Percentiles rank a stretch among this genome's conserved stretches.
Evolutionary conservation across 2,329 filamentous ascomycete species (phyloP).

Genomic region (Microsporum canis): DNA sequence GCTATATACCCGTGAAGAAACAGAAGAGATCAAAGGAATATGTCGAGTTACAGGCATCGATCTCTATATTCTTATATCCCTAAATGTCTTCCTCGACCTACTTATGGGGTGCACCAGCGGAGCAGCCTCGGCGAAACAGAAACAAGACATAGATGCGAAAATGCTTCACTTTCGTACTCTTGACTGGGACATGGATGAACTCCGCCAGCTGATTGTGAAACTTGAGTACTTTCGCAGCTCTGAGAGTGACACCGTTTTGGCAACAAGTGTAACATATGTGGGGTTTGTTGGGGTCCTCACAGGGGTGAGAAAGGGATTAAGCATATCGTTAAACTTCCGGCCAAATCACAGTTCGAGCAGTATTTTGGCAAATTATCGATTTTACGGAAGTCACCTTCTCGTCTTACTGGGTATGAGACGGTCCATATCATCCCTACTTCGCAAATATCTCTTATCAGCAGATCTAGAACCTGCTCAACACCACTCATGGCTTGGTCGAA

Average conservation of each 20-base stretch:
- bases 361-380: constrained; percentile 13
- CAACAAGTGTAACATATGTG: constrained; percentile 39
- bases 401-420: constrained; percentile 44
- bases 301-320: constrained; percentile 37
- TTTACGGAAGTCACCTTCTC: constrained; percentile 30
- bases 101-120: constrained; percentile 56
- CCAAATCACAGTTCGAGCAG: constrained; percentile 23
- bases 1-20: constrained; percentile 47
- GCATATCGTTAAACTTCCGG: constrained; percentile 40
- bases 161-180: constrained; percentile 36
- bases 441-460: constrained; percentile 32
- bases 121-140: constrained; percentile 25
- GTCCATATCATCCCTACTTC: constrained; percentile 43
- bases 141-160: constrained; percentile 14
- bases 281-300: constrained; percentile 43
- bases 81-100: constrained; percentile 53
- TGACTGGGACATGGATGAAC: constrained; percentile 45
- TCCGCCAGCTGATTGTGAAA: constrained; percentile 42
- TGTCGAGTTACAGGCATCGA: constrained; percentile 40
- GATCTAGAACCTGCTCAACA: not conserved
- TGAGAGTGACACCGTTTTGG: constrained; percentile 28
- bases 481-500: constrained; percentile 2
- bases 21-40: constrained; percentile 50
- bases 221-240: constrained; percentile 38
- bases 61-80: constrained; percentile 49